Conservation (phyloP, 805 yeast genomes). For the Trichomonascus vanleenenianus region DNA sequence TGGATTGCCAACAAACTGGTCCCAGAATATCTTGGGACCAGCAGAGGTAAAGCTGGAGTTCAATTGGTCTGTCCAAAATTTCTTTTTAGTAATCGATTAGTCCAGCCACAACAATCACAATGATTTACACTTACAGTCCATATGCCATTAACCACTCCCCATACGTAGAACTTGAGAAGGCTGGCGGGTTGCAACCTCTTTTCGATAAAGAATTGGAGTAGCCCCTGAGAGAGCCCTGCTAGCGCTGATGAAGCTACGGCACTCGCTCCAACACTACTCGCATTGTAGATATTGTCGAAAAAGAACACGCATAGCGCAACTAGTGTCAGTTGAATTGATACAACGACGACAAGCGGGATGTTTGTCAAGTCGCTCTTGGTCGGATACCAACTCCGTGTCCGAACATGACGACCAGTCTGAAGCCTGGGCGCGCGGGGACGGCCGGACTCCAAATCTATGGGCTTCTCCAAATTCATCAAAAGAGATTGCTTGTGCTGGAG, state of each 20-base stretch:
- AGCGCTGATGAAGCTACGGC: slow-evolving; percentile 24
- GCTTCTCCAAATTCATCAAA: no score
- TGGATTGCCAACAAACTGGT: slow-evolving; percentile 30
- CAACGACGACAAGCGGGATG: slow-evolving; percentile 8
- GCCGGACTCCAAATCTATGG: no score
- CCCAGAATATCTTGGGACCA: slow-evolving; percentile 22
- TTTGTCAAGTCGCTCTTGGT: no score
- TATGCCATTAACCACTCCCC: slow-evolving; percentile 31
- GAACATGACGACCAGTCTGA: not conserved
- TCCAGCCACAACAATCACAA: not conserved
- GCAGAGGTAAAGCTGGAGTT: slow-evolving; percentile 17
- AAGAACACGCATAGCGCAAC: slow-evolving; percentile 18
- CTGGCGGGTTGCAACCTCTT: slow-evolving; percentile 7
- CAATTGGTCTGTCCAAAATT: slow-evolving; percentile 31
- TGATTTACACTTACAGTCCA: slow-evolving; percentile 22
- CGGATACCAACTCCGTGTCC: not conserved
- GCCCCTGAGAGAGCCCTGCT: slow-evolving; percentile 29
- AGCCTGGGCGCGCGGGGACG: no score
- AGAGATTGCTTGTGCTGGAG: no score
- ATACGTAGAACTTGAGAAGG: slow-evolving; percentile 28
- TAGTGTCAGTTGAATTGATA: slow-evolving; percentile 18
- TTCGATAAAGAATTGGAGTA: slow-evolving; percentile 21
- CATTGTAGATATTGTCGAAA: slow-evolving; percentile 19
- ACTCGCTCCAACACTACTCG: slow-evolving; percentile 26
- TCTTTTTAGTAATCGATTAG: slow-evolving; percentile 8